A percentile compares a stretch with the other conserved stretches of the same genome.
Conservation (phyloP, 148 eudicot species). For the Suaeda aralocaspica region DNA sequence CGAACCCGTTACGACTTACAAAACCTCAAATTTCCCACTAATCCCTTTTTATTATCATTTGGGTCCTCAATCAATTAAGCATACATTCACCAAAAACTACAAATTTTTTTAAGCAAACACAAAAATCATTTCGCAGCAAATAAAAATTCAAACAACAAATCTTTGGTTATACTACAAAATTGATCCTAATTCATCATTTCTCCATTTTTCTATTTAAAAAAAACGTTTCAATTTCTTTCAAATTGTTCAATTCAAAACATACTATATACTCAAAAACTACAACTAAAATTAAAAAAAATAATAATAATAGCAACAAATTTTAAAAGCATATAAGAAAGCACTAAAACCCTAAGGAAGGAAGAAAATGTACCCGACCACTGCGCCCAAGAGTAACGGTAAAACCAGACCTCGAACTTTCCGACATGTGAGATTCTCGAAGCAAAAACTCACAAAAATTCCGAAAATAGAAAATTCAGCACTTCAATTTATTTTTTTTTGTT, state of each 20-base stretch:
- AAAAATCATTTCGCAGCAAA: too few species aligned
- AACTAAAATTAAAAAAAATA: not conserved
- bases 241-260: not conserved
- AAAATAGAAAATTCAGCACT: not conserved
- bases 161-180: too few species aligned
- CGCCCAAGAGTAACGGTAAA: slow-evolving; percentile 62
- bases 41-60: too few species aligned
- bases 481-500: too few species aligned
- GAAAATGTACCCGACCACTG: slow-evolving; percentile 52
- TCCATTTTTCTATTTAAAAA: not conserved
- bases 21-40: too few species aligned
- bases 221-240: not conserved
- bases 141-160: too few species aligned
- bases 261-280: not conserved
- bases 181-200: too few species aligned
- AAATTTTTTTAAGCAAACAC: too few species aligned
- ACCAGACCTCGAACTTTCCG: slow-evolving; percentile 45
- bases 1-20: too few species aligned
- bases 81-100: too few species aligned
- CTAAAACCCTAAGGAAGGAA: slow-evolving; percentile 3
- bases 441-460: not conserved
- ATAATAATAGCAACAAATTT: not conserved
- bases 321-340: not conserved
- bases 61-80: too few species aligned
- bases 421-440: slow-evolving; percentile 28